Evolutionary conservation across 371 early-diverging fungal species (phyloP).

Genomic region (Syncephalastrum monosporum): DNA sequence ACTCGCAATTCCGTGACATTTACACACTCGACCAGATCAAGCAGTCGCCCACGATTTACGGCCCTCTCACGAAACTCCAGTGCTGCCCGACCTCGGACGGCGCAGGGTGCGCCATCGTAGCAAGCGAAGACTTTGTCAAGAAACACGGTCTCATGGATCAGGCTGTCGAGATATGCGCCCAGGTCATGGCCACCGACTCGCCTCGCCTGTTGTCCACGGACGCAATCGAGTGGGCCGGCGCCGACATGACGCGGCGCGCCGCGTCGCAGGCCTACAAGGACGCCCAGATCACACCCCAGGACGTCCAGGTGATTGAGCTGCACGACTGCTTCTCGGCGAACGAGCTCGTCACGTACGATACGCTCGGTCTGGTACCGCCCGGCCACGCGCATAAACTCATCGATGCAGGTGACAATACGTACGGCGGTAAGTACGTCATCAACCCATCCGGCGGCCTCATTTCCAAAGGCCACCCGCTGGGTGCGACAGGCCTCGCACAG

Average conservation of each 20-base stretch:
- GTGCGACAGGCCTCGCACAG: conserved; percentile 82
- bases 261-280: conserved; percentile 53
- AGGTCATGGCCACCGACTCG: conserved; percentile 77
- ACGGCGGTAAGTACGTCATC: conserved; percentile 66
- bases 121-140: conserved; percentile 67
- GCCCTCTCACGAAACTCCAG: conserved; percentile 73
- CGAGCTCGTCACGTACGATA: conserved; percentile 41
- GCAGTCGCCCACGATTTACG: conserved; percentile 65
- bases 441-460: conserved; percentile 84
- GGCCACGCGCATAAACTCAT: conserved; percentile 67
- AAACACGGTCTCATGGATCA: conserved; percentile 65
- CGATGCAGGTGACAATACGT: conserved; percentile 54
- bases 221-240: conserved; percentile 71
- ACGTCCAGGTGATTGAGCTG: conserved; percentile 74
- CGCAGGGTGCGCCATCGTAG: conserved; percentile 66
- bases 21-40: conserved; percentile 68
- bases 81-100: conserved; percentile 86
- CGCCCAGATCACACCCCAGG: conserved; percentile 60
- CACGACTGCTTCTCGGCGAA: conserved; percentile 86
- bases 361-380: conserved; percentile 48
- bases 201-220: conserved; percentile 53
- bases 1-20: conserved; percentile 75
- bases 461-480: conserved; percentile 82
- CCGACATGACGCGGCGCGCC: conserved; percentile 73
- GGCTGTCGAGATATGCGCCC: conserved; percentile 71